Percentiles rank a stretch among this genome's conserved stretches.
These are phyloP conservation scores for Colletotrichum limetticola DNA, from an alignment of 2,329 filamentous ascomycete species.

Conservation along the genomic window DNA sequence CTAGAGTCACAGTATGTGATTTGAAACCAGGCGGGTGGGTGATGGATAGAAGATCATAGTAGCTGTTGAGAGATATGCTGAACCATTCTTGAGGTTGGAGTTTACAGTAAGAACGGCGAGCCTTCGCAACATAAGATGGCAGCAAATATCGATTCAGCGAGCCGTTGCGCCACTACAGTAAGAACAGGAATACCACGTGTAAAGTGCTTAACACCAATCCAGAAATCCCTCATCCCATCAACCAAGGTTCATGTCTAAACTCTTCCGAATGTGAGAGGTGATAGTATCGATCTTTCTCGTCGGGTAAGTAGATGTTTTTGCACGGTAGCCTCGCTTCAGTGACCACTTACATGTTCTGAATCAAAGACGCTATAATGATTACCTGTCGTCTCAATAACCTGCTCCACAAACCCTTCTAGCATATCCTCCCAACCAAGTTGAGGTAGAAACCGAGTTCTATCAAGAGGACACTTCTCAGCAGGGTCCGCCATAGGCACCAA, in stretches of 20 bases:
- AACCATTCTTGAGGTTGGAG: too few relatives aligned
- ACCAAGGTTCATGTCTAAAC: slow-evolving; percentile 7
- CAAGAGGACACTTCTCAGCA: slow-evolving; percentile 16
- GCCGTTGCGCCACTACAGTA: too few relatives aligned
- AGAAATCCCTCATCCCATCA: neutral
- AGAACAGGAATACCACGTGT: too few relatives aligned
- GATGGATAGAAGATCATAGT: too few relatives aligned
- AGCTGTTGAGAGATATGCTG: too few relatives aligned
- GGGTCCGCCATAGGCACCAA: slow-evolving; percentile 30
- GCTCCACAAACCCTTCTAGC: slow-evolving; percentile 23
- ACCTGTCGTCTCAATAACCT: slow-evolving; percentile 21
- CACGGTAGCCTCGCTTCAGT: rapidly evolving
- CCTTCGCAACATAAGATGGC: too few relatives aligned
- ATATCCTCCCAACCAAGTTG: slow-evolving; percentile 29
- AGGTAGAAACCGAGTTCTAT: slow-evolving; percentile 21
- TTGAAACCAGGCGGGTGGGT: too few relatives aligned
- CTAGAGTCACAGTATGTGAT: neutral
- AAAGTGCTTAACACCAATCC: too few relatives aligned
- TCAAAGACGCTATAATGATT: slow-evolving; percentile 30
- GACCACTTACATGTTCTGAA: slow-evolving; percentile 12
- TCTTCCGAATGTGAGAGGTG: slow-evolving; percentile 12
- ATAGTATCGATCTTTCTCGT: slow-evolving; percentile 4
- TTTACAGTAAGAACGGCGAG: too few relatives aligned
- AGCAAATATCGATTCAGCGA: too few relatives aligned
- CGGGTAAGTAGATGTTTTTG: neutral